phyloP scores from a whole-genome alignment of 2,329 filamentous ascomycete species.

The Blumeria graminis region DNA sequence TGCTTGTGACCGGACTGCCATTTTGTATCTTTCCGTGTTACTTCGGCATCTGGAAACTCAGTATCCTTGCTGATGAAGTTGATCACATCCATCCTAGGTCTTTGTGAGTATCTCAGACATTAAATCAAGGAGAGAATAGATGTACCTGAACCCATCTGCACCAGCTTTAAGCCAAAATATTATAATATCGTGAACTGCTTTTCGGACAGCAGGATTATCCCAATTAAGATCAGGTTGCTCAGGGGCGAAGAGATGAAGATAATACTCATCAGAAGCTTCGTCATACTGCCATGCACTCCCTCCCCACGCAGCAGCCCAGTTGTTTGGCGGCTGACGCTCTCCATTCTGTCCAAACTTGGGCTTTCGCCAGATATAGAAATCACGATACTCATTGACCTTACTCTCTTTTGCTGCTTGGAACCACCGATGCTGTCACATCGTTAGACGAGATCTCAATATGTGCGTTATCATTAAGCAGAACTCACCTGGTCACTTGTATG shows the following conservation, averaged over 20 bases:
- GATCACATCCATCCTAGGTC: constrained; percentile 34
- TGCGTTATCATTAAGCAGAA: constrained; percentile 6
- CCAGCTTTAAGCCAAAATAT: constrained; percentile 48
- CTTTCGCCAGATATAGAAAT: constrained; percentile 41
- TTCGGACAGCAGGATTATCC: constrained; percentile 40
- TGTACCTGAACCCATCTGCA: constrained; percentile 25
- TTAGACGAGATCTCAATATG: neutral
- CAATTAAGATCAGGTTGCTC: constrained; percentile 60
- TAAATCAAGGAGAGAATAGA: neutral
- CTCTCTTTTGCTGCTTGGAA: constrained; percentile 27
- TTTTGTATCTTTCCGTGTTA: constrained; percentile 19
- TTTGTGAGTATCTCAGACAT: neutral
- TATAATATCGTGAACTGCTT: constrained; percentile 46
- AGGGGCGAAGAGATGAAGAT: constrained; percentile 36
- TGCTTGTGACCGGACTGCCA: constrained; percentile 26
- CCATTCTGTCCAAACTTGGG: constrained; percentile 16
- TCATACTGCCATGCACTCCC: constrained; percentile 29
- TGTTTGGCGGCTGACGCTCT: constrained; percentile 19
- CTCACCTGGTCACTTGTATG: constrained; percentile 25
- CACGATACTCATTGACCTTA: constrained; percentile 25
- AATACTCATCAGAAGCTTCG: constrained; percentile 26
- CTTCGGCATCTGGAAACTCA: constrained; percentile 27
- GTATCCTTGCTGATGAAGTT: constrained; percentile 41
- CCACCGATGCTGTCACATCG: constrained; percentile 26
- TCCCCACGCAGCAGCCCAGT: constrained; percentile 20